Evolutionary conservation across 192 early-diverging fungal species (phyloP).

Genomic region (Polychytrium aggregatum): DNA sequence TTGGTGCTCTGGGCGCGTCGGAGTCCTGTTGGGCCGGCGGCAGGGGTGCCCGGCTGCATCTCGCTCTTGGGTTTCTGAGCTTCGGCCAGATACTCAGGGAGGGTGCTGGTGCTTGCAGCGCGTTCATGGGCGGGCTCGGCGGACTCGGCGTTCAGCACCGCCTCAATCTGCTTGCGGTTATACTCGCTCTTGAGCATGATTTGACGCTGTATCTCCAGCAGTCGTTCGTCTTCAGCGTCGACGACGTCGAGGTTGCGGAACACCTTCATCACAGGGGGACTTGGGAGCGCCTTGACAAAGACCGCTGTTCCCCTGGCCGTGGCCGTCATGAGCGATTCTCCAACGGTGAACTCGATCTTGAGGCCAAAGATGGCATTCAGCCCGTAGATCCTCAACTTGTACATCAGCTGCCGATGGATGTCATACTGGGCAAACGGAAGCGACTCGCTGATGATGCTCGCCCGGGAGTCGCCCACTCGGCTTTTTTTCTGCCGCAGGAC

Average conservation of each 20-base stretch:
- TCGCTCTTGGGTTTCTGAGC: too few species aligned
- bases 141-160: constrained; percentile 7
- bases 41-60: too few species aligned
- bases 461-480: constrained; percentile 50
- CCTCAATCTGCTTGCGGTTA: constrained; percentile 53
- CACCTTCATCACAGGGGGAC: constrained; percentile 57
- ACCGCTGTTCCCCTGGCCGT: constrained; percentile 62
- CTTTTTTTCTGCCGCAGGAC: constrained; percentile 34
- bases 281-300: constrained; percentile 57
- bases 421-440: constrained; percentile 79
- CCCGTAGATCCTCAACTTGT: constrained; percentile 65
- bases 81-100: too few species aligned
- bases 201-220: constrained; percentile 56
- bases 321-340: constrained; percentile 48
- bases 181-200: constrained; percentile 55
- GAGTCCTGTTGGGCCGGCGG: too few species aligned
- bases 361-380: constrained; percentile 68
- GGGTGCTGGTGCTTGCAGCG: too few species aligned
- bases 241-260: constrained; percentile 60
- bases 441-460: constrained; percentile 58
- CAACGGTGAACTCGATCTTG: constrained; percentile 42
- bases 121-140: constrained; percentile 1
- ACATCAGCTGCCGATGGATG: constrained; percentile 67
- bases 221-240: constrained; percentile 58
- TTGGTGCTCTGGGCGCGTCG: too few species aligned